Evolutionary conservation across 164 flowering plant species (phyloP), one percentile per base, ranked within the genome.

Genomic region (Nymphaea thermarum): DNA sequence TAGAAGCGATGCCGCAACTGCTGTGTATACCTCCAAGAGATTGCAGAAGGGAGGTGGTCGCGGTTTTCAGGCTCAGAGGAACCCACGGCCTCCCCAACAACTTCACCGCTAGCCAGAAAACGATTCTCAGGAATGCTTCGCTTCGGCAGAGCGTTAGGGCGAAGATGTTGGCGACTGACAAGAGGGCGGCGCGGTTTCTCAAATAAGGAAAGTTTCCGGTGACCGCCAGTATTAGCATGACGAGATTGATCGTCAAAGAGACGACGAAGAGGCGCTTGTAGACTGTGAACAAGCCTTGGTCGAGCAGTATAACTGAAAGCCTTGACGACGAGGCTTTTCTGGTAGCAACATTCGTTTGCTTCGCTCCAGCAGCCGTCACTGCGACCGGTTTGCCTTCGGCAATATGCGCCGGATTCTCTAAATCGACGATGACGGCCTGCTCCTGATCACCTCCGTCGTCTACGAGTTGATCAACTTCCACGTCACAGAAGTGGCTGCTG

Each of bases 271-370:
- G 82, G 4, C 86, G 75, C 70, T 86, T 86, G 77, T 85, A 85
- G 55, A 85, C 86, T 0, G 86, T 85, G 75, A 83, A 84, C 4
- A 82, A 72, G 42, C 86, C 90, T 73, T 84, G 87, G 67, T 86
- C 87, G 2, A 84, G 84, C 25, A 86, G 70, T 36, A 86, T 84
- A 7, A 81, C 65, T 0, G 83, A 82, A 7, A 86, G 70, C 68
- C 90, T 78, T 0, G 85, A 62, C 64, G 42, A 41, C 18, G 42
- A 17, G 64, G 3, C 15, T 17, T 62, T 62, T 17, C n/a, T 62
- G 8, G 57, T 15, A 51, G 57, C 57, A 6, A 3, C 64, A 41
- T 17, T 41, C 7, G 64, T 12, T 4, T 17, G 42, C 12, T 8
- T 16, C 60, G 60, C 12, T 16, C 12, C 16, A 16, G 60, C 60